Percentiles rank a stretch among this genome's conserved stretches.
These are phyloP conservation scores for Gentiana macrophylla DNA, from an alignment of 257 asterid genomes.

Conservation along the genomic window DNA sequence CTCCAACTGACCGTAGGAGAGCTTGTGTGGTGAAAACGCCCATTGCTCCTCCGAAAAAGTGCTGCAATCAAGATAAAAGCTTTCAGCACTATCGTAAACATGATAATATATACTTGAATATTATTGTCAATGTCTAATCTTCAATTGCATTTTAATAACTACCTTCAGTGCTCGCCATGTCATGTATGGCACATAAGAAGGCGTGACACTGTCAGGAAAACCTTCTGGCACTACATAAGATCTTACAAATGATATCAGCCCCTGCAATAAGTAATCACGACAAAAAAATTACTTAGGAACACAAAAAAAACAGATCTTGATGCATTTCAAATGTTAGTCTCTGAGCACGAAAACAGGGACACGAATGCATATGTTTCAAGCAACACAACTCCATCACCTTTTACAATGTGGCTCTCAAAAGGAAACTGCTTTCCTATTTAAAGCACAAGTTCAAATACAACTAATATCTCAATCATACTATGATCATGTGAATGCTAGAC, in stretches of 20 bases:
- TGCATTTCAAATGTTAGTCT: too few relatives aligned
- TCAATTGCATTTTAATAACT: constrained; percentile 1
- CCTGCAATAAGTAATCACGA: constrained; percentile 32
- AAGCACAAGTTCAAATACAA: too few relatives aligned
- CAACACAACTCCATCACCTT: too few relatives aligned
- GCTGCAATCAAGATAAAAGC: constrained; percentile 28
- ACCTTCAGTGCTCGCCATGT: constrained; percentile 99
- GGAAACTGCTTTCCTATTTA: too few relatives aligned
- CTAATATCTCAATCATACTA: too few relatives aligned
- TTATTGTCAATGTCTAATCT: not conserved
- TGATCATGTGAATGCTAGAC: too few relatives aligned
- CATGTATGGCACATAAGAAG: constrained; percentile 98
- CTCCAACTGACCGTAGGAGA: constrained; percentile 79
- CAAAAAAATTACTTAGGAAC: not conserved
- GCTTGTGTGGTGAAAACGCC: constrained; percentile 98
- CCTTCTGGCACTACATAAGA: constrained; percentile 98
- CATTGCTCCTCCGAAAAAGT: constrained; percentile 99
- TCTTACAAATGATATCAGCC: constrained; percentile 56
- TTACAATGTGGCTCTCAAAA: too few relatives aligned
- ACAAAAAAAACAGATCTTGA: not conserved
- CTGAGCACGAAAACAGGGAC: too few relatives aligned
- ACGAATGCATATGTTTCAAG: too few relatives aligned
- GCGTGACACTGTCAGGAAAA: constrained; percentile 80
- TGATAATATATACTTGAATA: too few relatives aligned
- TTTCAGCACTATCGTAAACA: too few relatives aligned